These are phyloP conservation scores for Erodium chrysanthum DNA, from an alignment of 441 rosid genomes.

Conservation along the genomic window DNA sequence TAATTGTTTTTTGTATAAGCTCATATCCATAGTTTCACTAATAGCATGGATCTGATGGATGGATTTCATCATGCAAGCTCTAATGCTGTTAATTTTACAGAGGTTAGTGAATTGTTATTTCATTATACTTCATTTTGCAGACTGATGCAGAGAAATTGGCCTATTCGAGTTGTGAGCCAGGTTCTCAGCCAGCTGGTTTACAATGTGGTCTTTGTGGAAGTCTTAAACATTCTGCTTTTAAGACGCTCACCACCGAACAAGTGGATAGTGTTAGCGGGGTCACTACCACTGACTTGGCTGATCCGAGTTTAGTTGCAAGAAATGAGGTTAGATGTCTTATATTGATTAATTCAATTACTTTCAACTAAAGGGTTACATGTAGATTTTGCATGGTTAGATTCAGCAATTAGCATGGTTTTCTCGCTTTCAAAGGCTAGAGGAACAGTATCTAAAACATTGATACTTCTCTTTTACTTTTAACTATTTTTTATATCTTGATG, in stretches of 20 bases:
- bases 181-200: slow-evolving; percentile 25
- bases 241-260: slow-evolving; percentile 36
- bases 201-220: slow-evolving; percentile 45
- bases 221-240: slow-evolving; percentile 36
- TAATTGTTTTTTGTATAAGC: no score
- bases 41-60: no score
- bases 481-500: background rate
- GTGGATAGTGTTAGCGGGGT: slow-evolving; percentile 25
- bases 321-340: slow-evolving; percentile 8
- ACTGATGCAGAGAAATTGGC: slow-evolving; percentile 56
- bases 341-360: slow-evolving; percentile 10
- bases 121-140: slow-evolving; percentile 25
- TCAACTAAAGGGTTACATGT: background rate
- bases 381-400: background rate
- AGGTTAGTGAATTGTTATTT: background rate
- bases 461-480: background rate
- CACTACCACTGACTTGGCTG: slow-evolving; percentile 25
- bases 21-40: no score
- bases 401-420: background rate
- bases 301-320: slow-evolving; percentile 14
- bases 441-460: background rate
- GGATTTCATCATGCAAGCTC: background rate
- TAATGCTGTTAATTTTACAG: background rate
- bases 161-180: slow-evolving; percentile 35
- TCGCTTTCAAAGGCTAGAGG: no score